Conservation (phyloP, 192 early-diverging fungal genomes). For the Ambispora gerdemannii region DNA sequence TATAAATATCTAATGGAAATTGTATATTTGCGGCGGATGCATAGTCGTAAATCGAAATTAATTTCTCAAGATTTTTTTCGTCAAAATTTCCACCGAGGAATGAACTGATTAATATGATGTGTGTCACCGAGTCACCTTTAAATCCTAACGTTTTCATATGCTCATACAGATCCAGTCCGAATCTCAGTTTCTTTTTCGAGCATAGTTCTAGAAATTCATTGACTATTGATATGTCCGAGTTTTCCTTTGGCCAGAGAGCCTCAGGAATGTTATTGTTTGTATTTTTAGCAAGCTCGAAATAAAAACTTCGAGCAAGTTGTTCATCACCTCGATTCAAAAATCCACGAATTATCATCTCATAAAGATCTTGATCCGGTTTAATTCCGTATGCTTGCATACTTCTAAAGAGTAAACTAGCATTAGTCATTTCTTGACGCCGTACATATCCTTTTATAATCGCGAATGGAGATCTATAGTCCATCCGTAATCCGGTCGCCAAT, state of each 20-base stretch:
- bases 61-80: neutral
- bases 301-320: neutral
- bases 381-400: neutral
- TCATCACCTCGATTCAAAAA: neutral
- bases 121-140: neutral
- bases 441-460: neutral
- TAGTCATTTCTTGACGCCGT: neutral
- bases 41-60: neutral
- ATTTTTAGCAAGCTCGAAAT: neutral
- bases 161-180: neutral
- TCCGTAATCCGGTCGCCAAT: neutral
- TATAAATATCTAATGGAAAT: neutral
- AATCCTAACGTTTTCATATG: neutral
- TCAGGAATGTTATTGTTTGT: neutral
- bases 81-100: neutral
- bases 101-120: neutral
- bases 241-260: neutral
- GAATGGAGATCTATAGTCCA: neutral
- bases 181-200: neutral
- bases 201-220: neutral
- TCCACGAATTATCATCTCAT: neutral
- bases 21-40: neutral
- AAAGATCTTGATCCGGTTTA: neutral
- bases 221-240: neutral
- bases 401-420: neutral